Percentiles rank a stretch among this genome's conserved stretches.
These are phyloP conservation scores for Eremothecium cymbalariae DNA, from an alignment of 1,139 yeast species.

Conservation along the genomic window DNA sequence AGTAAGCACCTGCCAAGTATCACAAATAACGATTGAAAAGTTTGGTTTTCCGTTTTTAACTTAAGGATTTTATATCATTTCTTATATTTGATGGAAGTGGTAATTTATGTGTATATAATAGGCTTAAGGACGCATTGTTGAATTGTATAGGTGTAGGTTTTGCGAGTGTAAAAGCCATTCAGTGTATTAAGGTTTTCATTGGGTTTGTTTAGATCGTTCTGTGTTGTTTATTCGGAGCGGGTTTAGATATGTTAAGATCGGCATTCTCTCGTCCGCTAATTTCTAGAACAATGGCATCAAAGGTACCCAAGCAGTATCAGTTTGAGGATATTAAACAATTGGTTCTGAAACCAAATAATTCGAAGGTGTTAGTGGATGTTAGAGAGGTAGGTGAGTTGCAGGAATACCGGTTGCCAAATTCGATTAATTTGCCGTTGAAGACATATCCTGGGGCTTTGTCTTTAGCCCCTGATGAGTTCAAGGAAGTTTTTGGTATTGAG, in stretches of 20 bases:
- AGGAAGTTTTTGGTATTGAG: conserved; percentile 70
- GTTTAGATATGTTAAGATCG: conserved; percentile 11
- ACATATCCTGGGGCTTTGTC: conserved; percentile 93
- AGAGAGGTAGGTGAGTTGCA: conserved; percentile 78
- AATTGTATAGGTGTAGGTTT: too few relatives aligned
- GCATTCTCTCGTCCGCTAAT: conserved; percentile 3
- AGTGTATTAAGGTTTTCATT: too few relatives aligned
- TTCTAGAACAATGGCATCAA: conserved; percentile 33
- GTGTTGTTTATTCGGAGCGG: too few relatives aligned
- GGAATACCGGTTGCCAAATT: conserved; percentile 68
- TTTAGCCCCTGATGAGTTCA: conserved; percentile 67
- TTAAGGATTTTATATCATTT: too few relatives aligned
- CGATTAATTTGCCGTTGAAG: conserved; percentile 83
- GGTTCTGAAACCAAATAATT: conserved; percentile 36
- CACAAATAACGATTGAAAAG: too few relatives aligned
- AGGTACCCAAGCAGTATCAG: conserved; percentile 37
- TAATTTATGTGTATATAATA: too few relatives aligned
- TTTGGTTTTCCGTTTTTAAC: too few relatives aligned
- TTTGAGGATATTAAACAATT: conserved; percentile 51
- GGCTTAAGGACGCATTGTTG: too few relatives aligned
- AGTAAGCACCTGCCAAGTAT: too few relatives aligned
- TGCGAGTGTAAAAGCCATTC: too few relatives aligned
- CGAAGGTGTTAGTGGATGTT: conserved; percentile 67
- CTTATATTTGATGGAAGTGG: too few relatives aligned
- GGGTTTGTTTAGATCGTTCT: too few relatives aligned